A percentile compares a stretch with the other conserved stretches of the same genome.
phyloP scores from a whole-genome alignment of 2,329 filamentous ascomycete species.

The Paecilomyces fulvus region DNA sequence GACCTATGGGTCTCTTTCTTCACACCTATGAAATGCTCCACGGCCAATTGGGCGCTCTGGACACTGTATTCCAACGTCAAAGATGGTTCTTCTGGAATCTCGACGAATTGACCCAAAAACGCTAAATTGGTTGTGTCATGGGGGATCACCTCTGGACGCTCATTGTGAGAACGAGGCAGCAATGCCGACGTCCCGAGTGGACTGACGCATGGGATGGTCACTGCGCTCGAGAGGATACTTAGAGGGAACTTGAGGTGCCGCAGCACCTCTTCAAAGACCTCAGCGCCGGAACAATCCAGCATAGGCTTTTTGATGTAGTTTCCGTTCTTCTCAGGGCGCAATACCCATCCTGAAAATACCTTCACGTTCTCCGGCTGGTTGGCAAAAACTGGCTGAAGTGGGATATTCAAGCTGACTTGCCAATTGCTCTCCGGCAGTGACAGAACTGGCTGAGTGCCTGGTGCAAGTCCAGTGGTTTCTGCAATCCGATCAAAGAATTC shows the following conservation, averaged over 20 bases:
- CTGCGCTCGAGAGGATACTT: slow-evolving; percentile 18
- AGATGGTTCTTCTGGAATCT: slow-evolving; percentile 31
- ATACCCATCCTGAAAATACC: slow-evolving; percentile 35
- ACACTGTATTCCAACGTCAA: slow-evolving; percentile 34
- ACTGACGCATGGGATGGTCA: slow-evolving; percentile 32
- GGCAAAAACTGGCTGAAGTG: slow-evolving; percentile 35
- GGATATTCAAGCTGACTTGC: slow-evolving; percentile 34
- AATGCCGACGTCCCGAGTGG: slow-evolving; percentile 33
- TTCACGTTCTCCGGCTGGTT: slow-evolving; percentile 22
- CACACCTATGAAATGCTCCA: slow-evolving; percentile 20
- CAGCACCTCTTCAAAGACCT: slow-evolving; percentile 33
- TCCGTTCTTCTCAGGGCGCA: slow-evolving; percentile 29
- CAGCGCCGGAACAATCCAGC: slow-evolving; percentile 31
- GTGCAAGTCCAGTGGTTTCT: not conserved
- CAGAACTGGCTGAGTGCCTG: slow-evolving; percentile 8
- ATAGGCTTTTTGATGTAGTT: slow-evolving; percentile 25
- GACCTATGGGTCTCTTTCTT: not conserved
- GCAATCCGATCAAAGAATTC: slow-evolving; percentile 19
- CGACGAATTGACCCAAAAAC: slow-evolving; percentile 36
- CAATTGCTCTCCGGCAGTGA: slow-evolving; percentile 33
- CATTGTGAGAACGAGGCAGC: slow-evolving; percentile 24
- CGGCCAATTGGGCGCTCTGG: slow-evolving; percentile 28
- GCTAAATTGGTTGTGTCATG: slow-evolving; percentile 29
- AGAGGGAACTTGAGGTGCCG: slow-evolving; percentile 29
- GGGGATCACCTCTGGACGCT: slow-evolving; percentile 34